These are phyloP conservation scores for Paramecium sonneborni DNA, from an alignment of 73 alveolate species.

Conservation along the genomic window DNA sequence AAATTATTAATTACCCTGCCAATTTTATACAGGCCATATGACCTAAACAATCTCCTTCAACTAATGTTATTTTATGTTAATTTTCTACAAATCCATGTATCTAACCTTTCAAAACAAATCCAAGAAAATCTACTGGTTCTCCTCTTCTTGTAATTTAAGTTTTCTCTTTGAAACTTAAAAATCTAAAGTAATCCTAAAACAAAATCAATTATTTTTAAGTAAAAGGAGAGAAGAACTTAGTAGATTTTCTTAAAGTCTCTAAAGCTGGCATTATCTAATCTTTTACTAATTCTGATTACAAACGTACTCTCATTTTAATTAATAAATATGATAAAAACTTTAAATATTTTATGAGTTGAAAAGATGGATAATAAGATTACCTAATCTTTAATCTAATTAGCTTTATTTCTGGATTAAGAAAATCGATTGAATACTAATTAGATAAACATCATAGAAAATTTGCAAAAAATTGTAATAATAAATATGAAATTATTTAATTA, in stretches of 20 bases:
- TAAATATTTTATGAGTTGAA: background rate
- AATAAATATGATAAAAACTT: background rate
- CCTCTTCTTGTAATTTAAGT: slow-evolving; percentile 42
- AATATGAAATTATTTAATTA: slow-evolving; percentile 25
- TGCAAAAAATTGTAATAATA: background rate
- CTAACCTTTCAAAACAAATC: slow-evolving; percentile 8
- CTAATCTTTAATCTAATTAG: background rate
- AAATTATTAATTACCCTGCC: background rate
- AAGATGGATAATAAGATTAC: background rate
- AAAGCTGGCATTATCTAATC: slow-evolving; percentile 45
- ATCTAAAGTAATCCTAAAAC: slow-evolving; percentile 6
- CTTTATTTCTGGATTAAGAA: background rate
- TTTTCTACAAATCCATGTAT: background rate
- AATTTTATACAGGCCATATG: slow-evolving; percentile 21
- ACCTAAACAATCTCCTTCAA: slow-evolving; percentile 44
- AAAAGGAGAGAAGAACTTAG: slow-evolving; percentile 19
- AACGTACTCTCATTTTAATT: slow-evolving; percentile 11
- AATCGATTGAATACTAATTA: background rate
- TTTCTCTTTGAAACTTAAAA: slow-evolving; percentile 49
- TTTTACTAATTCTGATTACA: slow-evolving; percentile 35
- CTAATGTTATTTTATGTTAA: background rate
- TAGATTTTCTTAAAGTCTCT: slow-evolving; percentile 12
- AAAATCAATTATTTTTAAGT: background rate
- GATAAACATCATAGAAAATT: background rate
- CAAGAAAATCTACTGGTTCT: background rate